Evolutionary conservation across 257 asterid genomes (phyloP), one percentile per base, ranked within the genome.

Genomic region (Cruciata laevipes): DNA sequence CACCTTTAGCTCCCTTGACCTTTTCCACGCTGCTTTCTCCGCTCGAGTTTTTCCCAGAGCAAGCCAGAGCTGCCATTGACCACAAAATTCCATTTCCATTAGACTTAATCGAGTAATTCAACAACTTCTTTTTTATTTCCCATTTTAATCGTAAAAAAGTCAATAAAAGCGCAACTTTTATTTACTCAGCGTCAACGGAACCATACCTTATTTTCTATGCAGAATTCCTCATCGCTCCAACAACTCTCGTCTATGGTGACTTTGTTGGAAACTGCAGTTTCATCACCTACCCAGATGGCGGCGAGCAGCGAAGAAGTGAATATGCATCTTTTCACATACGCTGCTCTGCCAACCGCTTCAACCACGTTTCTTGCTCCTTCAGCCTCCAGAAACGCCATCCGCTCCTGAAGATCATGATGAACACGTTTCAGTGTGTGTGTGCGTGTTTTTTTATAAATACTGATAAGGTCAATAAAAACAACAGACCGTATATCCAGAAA

Each of bases 221-320:
- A 78, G 65, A 70, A 74, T 32, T 71, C 76, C 58, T 78, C 82
- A 11, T 67, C 59, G 24, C 76, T 78, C 82, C 82, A 78, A 74
- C 62, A 62, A 30, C 49, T 58, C 69, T 78, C 82, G 44, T 78
- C 71, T 69, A 71, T 31, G 27, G 4, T 58, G 31, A 20, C 58
- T 32, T 18, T 57, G 13, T 21, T 61, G 3, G 17, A 16, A 16
- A 25, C 63, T 20, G 44, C 67, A 6, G 2, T 4, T 7, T 18
- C 72, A 18, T 30, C 55, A 47, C 55, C 55, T 16, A 35, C 65
- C 79, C 82, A 78, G 69, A 78, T 35, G 30, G 79, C 56, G 23
- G 82, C 79, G 12, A 78, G 82, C 44, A 78, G 59, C 40, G 82
- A 78, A 24, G 82, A 78, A 52, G 79, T 78, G 49, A 78, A 74